A percentile compares a stretch with the other conserved stretches of the same genome.
Conservation (phyloP, 148 eudicot species). For the Camellia lanceoleosa region DNA sequence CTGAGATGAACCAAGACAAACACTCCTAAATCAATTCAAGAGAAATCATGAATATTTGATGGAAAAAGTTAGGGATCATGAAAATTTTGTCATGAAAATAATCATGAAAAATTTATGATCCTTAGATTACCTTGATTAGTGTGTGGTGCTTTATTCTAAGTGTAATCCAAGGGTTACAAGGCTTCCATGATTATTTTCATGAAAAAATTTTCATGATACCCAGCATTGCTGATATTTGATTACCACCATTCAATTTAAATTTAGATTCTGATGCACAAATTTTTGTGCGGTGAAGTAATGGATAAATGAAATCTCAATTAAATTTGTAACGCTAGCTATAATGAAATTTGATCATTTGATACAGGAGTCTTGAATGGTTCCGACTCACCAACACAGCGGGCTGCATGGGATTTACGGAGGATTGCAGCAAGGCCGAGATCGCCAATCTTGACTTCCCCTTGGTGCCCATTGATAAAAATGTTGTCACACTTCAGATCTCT, state of each 20-base stretch:
- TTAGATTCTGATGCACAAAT: too few relatives aligned
- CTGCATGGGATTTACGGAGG: slow-evolving; percentile 44
- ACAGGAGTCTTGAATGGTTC: not conserved
- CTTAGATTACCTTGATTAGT: too few relatives aligned
- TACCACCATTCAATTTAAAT: too few relatives aligned
- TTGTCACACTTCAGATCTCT: slow-evolving; percentile 52
- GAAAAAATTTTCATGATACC: too few relatives aligned
- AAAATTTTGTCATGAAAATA: too few relatives aligned
- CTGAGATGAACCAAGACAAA: slow-evolving; percentile 15
- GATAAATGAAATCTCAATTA: not conserved
- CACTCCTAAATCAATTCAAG: not conserved
- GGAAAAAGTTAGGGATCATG: too few relatives aligned
- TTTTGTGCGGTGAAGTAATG: not conserved
- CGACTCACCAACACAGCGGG: slow-evolving; percentile 41
- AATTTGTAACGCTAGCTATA: not conserved
- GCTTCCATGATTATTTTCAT: too few relatives aligned
- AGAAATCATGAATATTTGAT: not conserved
- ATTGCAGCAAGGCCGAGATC: slow-evolving; percentile 53
- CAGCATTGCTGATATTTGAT: too few relatives aligned
- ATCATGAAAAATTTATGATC: too few relatives aligned
- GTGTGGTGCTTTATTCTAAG: too few relatives aligned
- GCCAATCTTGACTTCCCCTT: slow-evolving; percentile 51
- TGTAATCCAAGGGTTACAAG: too few relatives aligned
- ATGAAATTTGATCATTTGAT: not conserved
- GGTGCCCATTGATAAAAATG: slow-evolving; percentile 47